Evolutionary conservation across 2,329 filamentous ascomycete species (phyloP), one percentile per base, ranked within the genome.

Genomic region (Xylaria sp.): DNA sequence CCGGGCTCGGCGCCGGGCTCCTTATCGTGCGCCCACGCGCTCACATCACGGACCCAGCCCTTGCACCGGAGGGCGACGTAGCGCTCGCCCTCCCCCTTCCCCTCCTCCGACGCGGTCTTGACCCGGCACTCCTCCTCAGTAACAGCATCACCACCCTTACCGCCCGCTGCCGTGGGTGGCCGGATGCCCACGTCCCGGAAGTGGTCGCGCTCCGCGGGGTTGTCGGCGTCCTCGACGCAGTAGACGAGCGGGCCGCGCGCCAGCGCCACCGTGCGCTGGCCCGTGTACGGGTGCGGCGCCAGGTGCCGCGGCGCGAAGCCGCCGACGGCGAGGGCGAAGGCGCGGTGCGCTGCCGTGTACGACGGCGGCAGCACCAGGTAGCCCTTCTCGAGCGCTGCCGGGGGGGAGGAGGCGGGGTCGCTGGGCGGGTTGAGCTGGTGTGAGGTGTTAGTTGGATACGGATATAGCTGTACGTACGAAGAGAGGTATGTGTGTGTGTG

Each of bases 211-310:
- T 80, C 82, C 79, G 80, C 84, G 0, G 69, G 34, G 52, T 86
- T 84, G 60, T 86, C 83, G 6, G 74, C 62, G 50, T 86, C 83
- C 62, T 87, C 84, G 3, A 81, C 75, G 53, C 83, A 87, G 66
- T 86, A 87, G 4, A 86, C 71, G 5, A 87, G 63, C 0, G 83
- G 84, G 0, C 84, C 84, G 3, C 83, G 75, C 2, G 77, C 81
- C 6, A 86, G 66, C 1, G 78, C 74, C 37, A 84, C 59, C 2
- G 78, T 81, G n/a, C 76, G 69, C 61, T 85, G 81, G 59, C 79
- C 79, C 0, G 82, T 80, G 59, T 80, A 79, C 0, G 82, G 82
- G 60, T 86, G 80, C 0, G 83, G 81, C 2, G 75, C 67, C 2
- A 84, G 60, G 46, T 77, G 76, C 26, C 78, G 73, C 16, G 81